Base-by-base conservation (phyloP, 345 rosid species). In the Streptanthus diversifolius region DNA sequence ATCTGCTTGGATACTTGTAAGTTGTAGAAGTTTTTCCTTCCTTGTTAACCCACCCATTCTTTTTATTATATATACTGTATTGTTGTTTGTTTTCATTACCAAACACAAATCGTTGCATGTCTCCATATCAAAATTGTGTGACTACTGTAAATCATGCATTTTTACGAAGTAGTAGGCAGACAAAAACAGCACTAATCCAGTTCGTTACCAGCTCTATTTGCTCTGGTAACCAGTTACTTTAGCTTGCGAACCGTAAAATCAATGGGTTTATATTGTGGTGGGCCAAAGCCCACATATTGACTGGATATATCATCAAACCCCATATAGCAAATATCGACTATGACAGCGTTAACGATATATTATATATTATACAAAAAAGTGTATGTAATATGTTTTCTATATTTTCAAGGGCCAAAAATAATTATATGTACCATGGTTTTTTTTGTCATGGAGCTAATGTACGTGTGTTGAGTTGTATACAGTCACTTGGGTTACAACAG, bases 1-100 rank as follows among this genome's bases (percentile, higher is more conserved):
- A 70, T 63, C 59, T 71, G 13, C 18, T 76, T 70, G 74, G 51
- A 76, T 36, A 70, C 44, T 55, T 76, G 66, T 57, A 29, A 5
- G 53, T 48, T 48, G 27, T 48, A 48, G 53, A 12, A 33, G 72
- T 52, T 8, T 55, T 39, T 22, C 24, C 25, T 66, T 45, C 13
- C 13, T 64, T 63, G 70, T 63, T 52, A 71, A 18, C 47, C 4
- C 53, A 43, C 37, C 47, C 66, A 73, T 73, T 73, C 60, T 37
- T 66, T 58, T 49, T 19, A 8, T 19, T 22, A 35, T 37, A 55
- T 18, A 22, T 32, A 27, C 6, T 56, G 27, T 33, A 15, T 52
- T 71, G 33, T 18, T 29, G 32, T 68, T 25, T 32, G 61, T 56
- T 14, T 55, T 30, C 12, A 4, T 57, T 30, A 44, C 45, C 14